Base-by-base conservation (phyloP, 306 rosid genomes). In the Cucurbita pepo region DNA sequence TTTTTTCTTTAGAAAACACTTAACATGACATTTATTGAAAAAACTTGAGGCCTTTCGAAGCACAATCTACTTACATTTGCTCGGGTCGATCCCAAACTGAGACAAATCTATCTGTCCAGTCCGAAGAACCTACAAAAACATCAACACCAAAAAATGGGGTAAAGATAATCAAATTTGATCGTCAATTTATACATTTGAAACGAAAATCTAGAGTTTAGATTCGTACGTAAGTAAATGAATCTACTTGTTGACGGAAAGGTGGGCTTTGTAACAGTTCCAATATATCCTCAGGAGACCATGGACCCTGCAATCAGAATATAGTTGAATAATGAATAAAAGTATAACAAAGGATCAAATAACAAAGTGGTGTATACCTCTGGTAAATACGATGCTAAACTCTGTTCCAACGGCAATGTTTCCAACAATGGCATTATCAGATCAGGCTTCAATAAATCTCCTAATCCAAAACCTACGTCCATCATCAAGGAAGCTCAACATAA, bases 51-150 rank as follows among this genome's bases (percentile, higher is more conserved):
- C 37, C 51, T 14, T 60, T 7, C 25, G 11, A 40, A 55, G 51
- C 16, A 75, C 62, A 9, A 54, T 71, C 52, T 16, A 63, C 96
- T 86, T 83, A 93, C 98, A 93, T 90, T 90, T 93, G 79, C 89
- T 90, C 70, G 98, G 97, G 85, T 93, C 96, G 76, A 93, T 81
- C 79, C 97, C 98, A 82, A 93, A 93, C 85, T 87, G 98, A 62
- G 91, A 73, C 84, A 90, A 87, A 84, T 93, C 98, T 71, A 88
- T 82, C 86, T 93, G 98, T 62, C 98, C 98, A 16, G 97, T 93
- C 77, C 87, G 87, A 74, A 93, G 96, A 50, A 93, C 97, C 98
- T 93, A 63, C 0, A 60, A 44, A 78, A 30, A 38, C 60, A 53
- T 48, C 37, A 19, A 55, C 36, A 40, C 34, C 61, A 71, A 53